Conservation (phyloP, 257 asterid species). For the Cordia subcordata region DNA sequence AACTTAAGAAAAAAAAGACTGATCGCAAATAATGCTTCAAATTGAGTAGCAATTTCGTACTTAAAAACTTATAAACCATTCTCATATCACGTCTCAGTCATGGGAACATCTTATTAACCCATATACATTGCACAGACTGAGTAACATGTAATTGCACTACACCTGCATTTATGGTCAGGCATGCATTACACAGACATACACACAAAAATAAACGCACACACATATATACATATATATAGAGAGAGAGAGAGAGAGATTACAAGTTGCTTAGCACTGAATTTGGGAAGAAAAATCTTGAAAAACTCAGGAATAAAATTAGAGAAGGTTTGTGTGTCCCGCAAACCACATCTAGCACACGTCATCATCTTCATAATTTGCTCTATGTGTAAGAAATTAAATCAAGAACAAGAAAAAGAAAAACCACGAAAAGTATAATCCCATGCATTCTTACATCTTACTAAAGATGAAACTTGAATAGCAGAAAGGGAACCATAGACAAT, state of each 20-base stretch:
- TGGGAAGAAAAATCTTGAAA: constrained; percentile 29
- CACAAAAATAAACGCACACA: neutral
- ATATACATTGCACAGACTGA: neutral
- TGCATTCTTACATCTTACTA: too few relatives aligned
- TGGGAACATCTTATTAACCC: neutral
- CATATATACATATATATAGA: neutral
- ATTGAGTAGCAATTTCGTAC: too few relatives aligned
- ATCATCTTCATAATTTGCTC: too few relatives aligned
- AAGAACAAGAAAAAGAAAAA: too few relatives aligned
- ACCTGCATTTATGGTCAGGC: neutral
- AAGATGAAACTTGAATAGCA: too few relatives aligned
- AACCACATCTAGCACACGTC: constrained; percentile 31
- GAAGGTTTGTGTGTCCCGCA: neutral
- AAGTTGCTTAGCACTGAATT: constrained; percentile 15
- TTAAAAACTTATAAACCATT: too few relatives aligned
- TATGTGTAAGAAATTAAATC: too few relatives aligned
- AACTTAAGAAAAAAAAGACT: too few relatives aligned
- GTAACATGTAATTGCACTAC: neutral
- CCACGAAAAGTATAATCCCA: too few relatives aligned
- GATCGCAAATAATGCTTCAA: too few relatives aligned
- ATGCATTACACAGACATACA: neutral
- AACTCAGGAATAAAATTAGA: constrained; percentile 23
- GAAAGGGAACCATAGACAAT: too few relatives aligned
- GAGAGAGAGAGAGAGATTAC: constrained; percentile 8
- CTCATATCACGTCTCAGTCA: neutral